Base-by-base conservation (phyloP, 169 alveolate genomes). In the Cryptosporidium ubiquitum region DNA sequence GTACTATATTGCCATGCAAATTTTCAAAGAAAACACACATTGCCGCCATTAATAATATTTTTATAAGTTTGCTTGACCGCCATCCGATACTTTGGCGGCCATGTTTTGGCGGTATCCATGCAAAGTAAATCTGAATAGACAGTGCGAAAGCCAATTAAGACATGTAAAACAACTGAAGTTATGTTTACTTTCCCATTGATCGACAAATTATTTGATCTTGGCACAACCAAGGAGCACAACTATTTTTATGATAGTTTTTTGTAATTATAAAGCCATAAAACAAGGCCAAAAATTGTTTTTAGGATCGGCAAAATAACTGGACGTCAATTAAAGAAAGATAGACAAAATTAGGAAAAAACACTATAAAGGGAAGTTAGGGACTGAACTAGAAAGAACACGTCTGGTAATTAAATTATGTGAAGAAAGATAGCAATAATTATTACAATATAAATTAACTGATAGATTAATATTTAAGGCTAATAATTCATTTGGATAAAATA, bases 71-170 rank as follows among this genome's bases (percentile, higher is more conserved):
- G 12, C 20, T n/a, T 58, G 68, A 31, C 68, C 40, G 40, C 37
- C 68, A 26, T 10, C 35, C 33, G 68, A 20, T 58, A 58, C 37
- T 23, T 58, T 2, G 39, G 68, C 68, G 68, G 68, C 37, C 12
- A 1, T 0, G 3, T 47, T 42, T n/a, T 64, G 71, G 71, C 71
- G 71, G 71, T 64, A 5, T 33, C 71, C 71, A 64, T 64, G 71
- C 71, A 64, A 35, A 35, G 5, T 33, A 37, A 35, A 64, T 64
- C 71, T 64, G 49, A 64, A 64, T 64, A 64, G 71, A 64, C 71
- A 7, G 51, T 64, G 71, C 51, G 49, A 64, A 61, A 35, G n/a
- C n/a, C 23, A 35, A 64, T 33, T 26, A 55, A 23, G 37, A 55
- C 66, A 55, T 55, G 37, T 0, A 23, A 49, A 49, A 26, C 10